phyloP scores from a whole-genome alignment of 2,329 filamentous ascomycete species.

The Trichoderma harzianum region DNA sequence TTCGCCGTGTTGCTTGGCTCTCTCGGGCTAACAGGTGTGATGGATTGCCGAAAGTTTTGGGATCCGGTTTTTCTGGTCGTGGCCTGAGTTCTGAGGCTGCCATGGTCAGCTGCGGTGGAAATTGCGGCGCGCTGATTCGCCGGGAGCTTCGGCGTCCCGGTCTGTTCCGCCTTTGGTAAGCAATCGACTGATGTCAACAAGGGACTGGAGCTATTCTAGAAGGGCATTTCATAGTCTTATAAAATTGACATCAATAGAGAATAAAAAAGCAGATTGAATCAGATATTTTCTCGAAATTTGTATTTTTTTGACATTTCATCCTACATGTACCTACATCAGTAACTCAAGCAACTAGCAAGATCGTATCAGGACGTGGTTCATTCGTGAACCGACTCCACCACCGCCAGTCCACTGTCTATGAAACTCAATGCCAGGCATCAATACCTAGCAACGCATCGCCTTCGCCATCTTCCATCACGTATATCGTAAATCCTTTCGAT shows the following conservation, averaged over 20 bases:
- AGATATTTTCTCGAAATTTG: not conserved
- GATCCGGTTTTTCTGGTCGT: constrained; percentile 26
- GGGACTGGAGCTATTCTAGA: not conserved
- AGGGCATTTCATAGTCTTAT: not conserved
- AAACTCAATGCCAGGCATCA: not conserved
- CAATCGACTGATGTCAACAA: not conserved
- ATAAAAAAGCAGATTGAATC: not conserved
- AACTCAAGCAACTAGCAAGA: not conserved
- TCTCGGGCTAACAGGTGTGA: constrained; percentile 29
- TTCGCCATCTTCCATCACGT: not conserved
- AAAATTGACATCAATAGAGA: not conserved
- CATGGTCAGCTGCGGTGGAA: constrained; percentile 35
- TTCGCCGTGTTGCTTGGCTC: constrained; percentile 33
- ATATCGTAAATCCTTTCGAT: not conserved
- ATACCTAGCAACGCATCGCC: not conserved
- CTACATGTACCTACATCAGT: not conserved
- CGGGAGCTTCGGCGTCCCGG: constrained; percentile 28
- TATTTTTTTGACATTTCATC: not conserved
- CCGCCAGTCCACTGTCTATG: not conserved
- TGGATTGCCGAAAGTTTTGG: constrained; percentile 44
- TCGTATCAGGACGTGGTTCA: not conserved
- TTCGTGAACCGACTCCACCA: not conserved
- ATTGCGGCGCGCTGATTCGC: constrained; percentile 48
- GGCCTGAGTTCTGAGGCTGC: constrained; percentile 41
- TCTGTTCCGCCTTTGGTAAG: constrained; percentile 27